Evolutionary conservation across 2,329 filamentous ascomycete genomes (phyloP).

Genomic region (Aspergillus sp.): DNA sequence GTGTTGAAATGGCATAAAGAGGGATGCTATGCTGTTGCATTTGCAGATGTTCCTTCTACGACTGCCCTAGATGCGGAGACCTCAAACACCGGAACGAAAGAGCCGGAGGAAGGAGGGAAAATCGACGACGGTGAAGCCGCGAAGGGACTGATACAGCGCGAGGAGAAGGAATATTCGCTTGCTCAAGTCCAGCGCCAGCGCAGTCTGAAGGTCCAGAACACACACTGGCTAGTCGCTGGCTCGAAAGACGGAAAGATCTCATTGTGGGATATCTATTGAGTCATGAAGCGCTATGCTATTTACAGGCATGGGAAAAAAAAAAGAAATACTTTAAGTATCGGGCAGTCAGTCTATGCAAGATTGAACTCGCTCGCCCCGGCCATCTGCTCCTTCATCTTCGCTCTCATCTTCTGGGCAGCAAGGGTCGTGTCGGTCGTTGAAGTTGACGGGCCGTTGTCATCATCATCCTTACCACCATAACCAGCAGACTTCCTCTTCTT

Average conservation of each 20-base stretch:
- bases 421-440: conserved; percentile 40
- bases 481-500: conserved; percentile 36
- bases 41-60: conserved; percentile 51
- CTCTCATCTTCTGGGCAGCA: conserved; percentile 54
- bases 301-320: conserved; percentile 16
- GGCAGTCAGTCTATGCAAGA: conserved; percentile 45
- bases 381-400: conserved; percentile 54
- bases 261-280: conserved; percentile 88
- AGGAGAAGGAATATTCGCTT: conserved; percentile 22
- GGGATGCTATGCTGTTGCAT: conserved; percentile 79
- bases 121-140: background rate
- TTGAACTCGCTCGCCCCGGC: conserved; percentile 59
- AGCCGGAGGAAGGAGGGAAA: background rate
- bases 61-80: background rate
- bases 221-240: conserved; percentile 87
- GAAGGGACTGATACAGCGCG: conserved; percentile 2
- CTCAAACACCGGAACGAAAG: background rate
- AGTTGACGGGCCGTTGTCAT: conserved; percentile 27
- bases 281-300: conserved; percentile 23
- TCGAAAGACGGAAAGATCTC: conserved; percentile 95
- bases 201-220: conserved; percentile 62
- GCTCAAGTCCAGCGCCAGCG: conserved; percentile 64
- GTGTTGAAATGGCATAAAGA: conserved; percentile 93
- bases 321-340: background rate
- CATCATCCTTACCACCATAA: conserved; percentile 21